Percentiles rank a stretch among this genome's conserved stretches.
Conservation (phyloP, 1,284 basidiomycete genomes). For the Earliella scabrosa region DNA sequence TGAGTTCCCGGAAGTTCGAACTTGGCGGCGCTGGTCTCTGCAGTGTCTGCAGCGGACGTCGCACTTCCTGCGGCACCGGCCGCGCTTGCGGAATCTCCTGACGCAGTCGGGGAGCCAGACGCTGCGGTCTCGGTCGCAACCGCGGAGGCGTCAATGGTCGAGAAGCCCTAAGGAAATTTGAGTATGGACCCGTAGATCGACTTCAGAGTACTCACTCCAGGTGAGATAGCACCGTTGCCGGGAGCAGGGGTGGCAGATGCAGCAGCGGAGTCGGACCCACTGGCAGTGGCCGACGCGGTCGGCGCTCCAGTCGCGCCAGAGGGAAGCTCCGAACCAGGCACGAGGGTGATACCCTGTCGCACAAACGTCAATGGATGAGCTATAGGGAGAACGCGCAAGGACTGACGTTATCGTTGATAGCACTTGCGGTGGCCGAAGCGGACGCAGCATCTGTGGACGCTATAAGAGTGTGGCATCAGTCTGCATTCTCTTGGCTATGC, state of each 20-base stretch:
- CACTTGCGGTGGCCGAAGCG: constrained; percentile 7
- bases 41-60: constrained; percentile 45
- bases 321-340: constrained; percentile 16
- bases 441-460: neutral
- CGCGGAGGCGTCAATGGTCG: constrained; percentile 8
- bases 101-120: constrained; percentile 14
- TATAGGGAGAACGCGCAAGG: too few relatives aligned
- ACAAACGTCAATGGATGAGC: neutral
- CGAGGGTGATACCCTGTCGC: constrained; percentile 9
- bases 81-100: neutral
- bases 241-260: constrained; percentile 11
- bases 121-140: constrained; percentile 17
- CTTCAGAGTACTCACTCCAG: constrained; percentile 6
- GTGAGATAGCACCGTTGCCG: constrained; percentile 10
- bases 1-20: constrained; percentile 74
- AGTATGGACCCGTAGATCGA: neutral
- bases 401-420: constrained; percentile 7
- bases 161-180: constrained; percentile 10
- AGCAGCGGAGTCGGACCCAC: constrained; percentile 8
- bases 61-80: constrained; percentile 20
- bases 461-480: neutral
- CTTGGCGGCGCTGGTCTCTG: constrained; percentile 43
- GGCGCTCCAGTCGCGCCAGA: constrained; percentile 10
- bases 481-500: neutral
- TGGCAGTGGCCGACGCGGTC: neutral